Evolutionary conservation across 805 yeast species (phyloP).

Genomic region (Pichia gijzeniarum): DNA sequence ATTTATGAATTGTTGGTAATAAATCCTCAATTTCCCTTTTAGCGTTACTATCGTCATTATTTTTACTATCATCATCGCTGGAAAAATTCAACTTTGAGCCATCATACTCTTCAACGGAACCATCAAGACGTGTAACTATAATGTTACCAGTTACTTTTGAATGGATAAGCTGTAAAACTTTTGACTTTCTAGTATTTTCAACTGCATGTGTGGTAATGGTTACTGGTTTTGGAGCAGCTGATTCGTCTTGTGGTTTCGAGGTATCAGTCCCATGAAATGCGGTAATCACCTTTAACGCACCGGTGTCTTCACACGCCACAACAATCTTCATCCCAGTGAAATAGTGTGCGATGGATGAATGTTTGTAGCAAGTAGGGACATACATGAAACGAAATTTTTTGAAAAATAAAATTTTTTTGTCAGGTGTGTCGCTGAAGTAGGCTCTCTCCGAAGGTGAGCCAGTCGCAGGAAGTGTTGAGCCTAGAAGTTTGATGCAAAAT

Average conservation of each 20-base stretch:
- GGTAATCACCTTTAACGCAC: slow-evolving; percentile 55
- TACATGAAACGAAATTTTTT: neutral
- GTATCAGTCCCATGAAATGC: slow-evolving; percentile 75
- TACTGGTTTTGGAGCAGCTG: slow-evolving; percentile 43
- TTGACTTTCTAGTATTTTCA: slow-evolving; percentile 27
- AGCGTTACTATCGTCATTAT: neutral
- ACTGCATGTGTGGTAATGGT: slow-evolving; percentile 33
- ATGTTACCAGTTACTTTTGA: slow-evolving; percentile 29
- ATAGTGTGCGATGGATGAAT: no score
- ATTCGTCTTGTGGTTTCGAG: slow-evolving; percentile 40
- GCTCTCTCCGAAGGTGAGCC: no score
- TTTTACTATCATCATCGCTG: neutral
- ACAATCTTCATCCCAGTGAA: slow-evolving; percentile 61
- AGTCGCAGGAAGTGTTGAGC: no score
- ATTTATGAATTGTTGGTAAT: slow-evolving; percentile 7
- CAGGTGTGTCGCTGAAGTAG: no score
- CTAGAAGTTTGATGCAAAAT: no score
- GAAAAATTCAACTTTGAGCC: slow-evolving; percentile 7
- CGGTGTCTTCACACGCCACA: slow-evolving; percentile 61
- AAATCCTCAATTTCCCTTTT: neutral
- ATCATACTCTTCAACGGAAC: slow-evolving; percentile 37
- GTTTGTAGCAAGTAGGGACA: no score
- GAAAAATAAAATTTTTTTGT: no score
- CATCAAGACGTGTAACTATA: slow-evolving; percentile 39
- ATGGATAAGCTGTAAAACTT: slow-evolving; percentile 29